A percentile compares a stretch with the other conserved stretches of the same genome.
phyloP scores from a whole-genome alignment of 2,329 filamentous ascomycete species.

The Blastomyces gilchristii region DNA sequence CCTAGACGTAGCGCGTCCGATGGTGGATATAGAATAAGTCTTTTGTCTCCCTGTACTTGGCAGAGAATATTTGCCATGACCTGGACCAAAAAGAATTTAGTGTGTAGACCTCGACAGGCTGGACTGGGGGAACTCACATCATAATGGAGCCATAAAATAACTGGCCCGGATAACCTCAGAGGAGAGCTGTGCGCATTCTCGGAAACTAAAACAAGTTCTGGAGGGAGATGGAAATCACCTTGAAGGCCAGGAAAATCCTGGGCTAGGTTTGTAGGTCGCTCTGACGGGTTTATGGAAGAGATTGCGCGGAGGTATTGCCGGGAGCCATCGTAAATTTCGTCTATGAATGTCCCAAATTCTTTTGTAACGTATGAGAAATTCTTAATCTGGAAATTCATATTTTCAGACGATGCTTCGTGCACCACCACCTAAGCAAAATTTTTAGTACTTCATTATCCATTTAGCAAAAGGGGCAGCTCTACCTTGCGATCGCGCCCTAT shows the following conservation, averaged over 20 bases:
- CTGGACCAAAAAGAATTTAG: slow-evolving; percentile 27
- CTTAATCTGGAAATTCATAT: slow-evolving; percentile 73
- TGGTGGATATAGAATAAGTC: slow-evolving; percentile 67
- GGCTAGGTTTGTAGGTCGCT: slow-evolving; percentile 57
- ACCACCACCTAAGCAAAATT: slow-evolving; percentile 50
- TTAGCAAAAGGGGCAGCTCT: slow-evolving; percentile 16
- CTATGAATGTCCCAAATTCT: slow-evolving; percentile 56
- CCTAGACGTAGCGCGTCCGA: slow-evolving; percentile 58
- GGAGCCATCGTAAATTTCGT: slow-evolving; percentile 48
- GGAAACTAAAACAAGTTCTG: slow-evolving; percentile 47
- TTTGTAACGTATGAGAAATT: slow-evolving; percentile 70
- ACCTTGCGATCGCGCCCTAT: slow-evolving; percentile 55
- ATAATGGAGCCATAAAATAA: slow-evolving; percentile 86
- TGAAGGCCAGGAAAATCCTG: slow-evolving; percentile 62
- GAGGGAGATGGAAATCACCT: slow-evolving; percentile 59
- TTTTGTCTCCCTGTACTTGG: slow-evolving; percentile 64
- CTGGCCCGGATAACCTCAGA: slow-evolving; percentile 65
- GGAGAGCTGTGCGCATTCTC: slow-evolving; percentile 67
- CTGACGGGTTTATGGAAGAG: slow-evolving; percentile 57
- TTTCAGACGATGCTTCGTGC: slow-evolving; percentile 54
- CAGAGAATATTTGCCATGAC: slow-evolving; percentile 82
- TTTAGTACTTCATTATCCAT: slow-evolving; percentile 8
- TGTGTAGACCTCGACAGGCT: slow-evolving; percentile 11
- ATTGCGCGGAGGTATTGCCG: slow-evolving; percentile 69
- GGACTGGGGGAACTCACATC: slow-evolving; percentile 44